Evolutionary conservation across 345 rosid genomes (phyloP).

Genomic region (Populus deltoides): DNA sequence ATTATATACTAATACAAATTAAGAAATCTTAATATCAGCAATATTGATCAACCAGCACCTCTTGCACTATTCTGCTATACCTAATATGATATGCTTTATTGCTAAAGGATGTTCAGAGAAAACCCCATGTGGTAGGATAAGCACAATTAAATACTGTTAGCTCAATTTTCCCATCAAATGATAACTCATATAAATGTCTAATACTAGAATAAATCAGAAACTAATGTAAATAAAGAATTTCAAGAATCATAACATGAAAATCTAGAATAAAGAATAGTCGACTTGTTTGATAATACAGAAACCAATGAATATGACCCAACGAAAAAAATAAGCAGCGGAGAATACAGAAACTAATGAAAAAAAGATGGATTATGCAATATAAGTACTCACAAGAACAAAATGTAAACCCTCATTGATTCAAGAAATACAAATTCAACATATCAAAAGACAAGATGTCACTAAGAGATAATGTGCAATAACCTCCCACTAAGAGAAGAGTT

Average conservation of each 20-base stretch:
- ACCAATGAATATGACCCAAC: background rate
- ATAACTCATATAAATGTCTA: background rate
- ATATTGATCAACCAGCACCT: background rate
- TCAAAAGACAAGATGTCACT: background rate
- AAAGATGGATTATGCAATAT: background rate
- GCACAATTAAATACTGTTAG: background rate
- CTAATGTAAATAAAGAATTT: background rate
- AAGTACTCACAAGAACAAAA: background rate
- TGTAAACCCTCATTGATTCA: background rate
- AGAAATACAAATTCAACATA: background rate
- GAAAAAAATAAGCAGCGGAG: too few relatives aligned
- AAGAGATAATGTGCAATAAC: background rate
- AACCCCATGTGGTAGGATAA: background rate
- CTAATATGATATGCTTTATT: background rate
- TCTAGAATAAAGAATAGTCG: background rate
- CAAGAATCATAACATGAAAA: background rate
- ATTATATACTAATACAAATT: background rate
- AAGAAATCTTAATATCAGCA: background rate
- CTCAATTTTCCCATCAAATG: background rate
- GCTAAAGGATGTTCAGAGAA: background rate
- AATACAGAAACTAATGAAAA: background rate
- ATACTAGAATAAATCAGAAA: background rate
- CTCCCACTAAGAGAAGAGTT: background rate
- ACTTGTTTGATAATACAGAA: background rate
- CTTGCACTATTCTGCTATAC: background rate